phyloP scores from a whole-genome alignment of 1,139 yeast species.

The Pneumocystis jirovecii region DNA sequence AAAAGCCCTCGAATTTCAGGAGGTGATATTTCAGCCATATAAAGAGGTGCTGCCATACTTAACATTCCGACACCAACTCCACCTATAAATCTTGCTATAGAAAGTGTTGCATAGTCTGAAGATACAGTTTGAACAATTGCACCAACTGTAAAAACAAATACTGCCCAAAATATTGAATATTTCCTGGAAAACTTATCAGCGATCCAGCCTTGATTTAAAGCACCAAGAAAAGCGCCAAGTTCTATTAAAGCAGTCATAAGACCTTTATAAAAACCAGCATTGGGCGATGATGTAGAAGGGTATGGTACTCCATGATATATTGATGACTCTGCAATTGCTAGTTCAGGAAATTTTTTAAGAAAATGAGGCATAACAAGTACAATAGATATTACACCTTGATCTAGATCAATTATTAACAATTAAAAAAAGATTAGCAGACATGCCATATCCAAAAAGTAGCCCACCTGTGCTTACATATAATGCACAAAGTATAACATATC shows the following conservation, averaged over 20 bases:
- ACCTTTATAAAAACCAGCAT: conserved; percentile 16
- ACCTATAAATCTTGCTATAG: conserved; percentile 27
- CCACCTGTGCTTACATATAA: conserved; percentile 24
- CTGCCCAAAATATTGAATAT: conserved; percentile 37
- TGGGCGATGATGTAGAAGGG: conserved; percentile 8
- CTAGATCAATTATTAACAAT: conserved; percentile 3
- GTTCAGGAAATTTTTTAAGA: conserved; percentile 8
- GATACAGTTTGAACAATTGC: conserved; percentile 47
- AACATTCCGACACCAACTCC: conserved; percentile 47
- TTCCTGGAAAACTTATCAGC: conserved; percentile 21
- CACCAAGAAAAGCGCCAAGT: conserved; percentile 20
- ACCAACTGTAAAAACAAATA: conserved; percentile 44
- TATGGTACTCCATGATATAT: conserved; percentile 6
- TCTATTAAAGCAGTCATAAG: conserved; percentile 19
- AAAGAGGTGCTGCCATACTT: conserved; percentile 42
- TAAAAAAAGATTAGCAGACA: background rate
- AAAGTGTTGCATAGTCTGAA: conserved; percentile 15
- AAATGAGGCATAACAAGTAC: conserved; percentile 38
- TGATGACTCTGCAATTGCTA: conserved; percentile 11
- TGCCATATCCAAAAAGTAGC: conserved; percentile 21
- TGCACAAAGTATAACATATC: conserved; percentile 18
- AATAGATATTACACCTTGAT: conserved; percentile 43
- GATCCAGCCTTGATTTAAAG: conserved; percentile 18
- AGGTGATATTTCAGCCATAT: conserved; percentile 41
- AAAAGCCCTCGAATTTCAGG: conserved; percentile 37